Base-by-base conservation (phyloP, 495 filamentous ascomycete species). In the Hypoxylon rickii region DNA sequence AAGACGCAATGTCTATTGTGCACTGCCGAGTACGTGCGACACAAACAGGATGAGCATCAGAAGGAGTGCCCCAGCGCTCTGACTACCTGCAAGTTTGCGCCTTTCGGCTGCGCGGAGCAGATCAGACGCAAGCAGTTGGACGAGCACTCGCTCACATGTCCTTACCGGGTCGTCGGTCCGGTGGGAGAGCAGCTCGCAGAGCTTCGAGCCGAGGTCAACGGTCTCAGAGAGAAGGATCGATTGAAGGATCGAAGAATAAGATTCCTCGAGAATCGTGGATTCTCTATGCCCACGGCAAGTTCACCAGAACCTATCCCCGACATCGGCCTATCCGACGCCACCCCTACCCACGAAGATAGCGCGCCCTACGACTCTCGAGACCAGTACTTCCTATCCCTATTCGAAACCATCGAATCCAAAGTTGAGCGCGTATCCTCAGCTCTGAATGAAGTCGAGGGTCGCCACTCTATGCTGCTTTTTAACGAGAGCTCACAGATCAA, bases 401-500 rank as follows among this genome's bases (percentile, higher is more conserved):
- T 80, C 33, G 76, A 81, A 55, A 67, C 71, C n/a, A 65, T 79
- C 40, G 76, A 81, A 51, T 58, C 61, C 41, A 70, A 75, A 45
- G 61, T 81, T 29, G 76, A 77, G 43, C 71, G 75, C 11, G 40
- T 80, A 2, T 70, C 72, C 4, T 70, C 74, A 34, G 67, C 65
- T 19, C 44, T 81, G 17, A 71, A 63, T 18, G 77, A 82, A 39
- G 61, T 78, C 5, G 78, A 81, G 36, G 70, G 70, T 5, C 73
- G 75, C 12, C 77, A 80, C 44, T 76, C 68, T 0, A 68, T 76
- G 59, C 71, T 74, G 64, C 68, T 76, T 15, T 72, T 79, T 55
- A 81, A 81, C 56, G 76, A 80, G 48, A 73, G 71, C 5, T 65
- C 78, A 20, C 73, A 71, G 7, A 69, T 82, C 47, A 77, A 77